Percentiles rank a stretch among this genome's conserved stretches.
phyloP scores from a whole-genome alignment of 345 rosid species.

The Aurinia saxatilis region DNA sequence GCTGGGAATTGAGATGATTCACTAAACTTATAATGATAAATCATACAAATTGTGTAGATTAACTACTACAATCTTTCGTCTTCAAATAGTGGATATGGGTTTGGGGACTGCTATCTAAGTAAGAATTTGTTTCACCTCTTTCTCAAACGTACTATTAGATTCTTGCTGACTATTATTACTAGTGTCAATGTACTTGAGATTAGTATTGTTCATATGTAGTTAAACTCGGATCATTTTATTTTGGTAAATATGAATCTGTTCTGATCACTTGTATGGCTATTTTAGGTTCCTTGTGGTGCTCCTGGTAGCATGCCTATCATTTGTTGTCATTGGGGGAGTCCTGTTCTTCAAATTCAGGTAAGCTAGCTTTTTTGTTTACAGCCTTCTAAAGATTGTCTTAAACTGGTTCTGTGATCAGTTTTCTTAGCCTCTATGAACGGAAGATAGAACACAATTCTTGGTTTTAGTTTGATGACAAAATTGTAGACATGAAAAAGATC shows the following conservation, averaged over 20 bases:
- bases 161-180: background rate
- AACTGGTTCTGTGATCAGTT: background rate
- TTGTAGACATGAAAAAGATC: background rate
- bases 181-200: constrained; percentile 6
- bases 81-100: background rate
- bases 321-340: constrained; percentile 78
- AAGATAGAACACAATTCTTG: background rate
- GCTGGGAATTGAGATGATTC: background rate
- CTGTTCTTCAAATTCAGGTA: constrained; percentile 79
- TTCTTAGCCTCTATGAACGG: background rate
- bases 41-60: background rate
- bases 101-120: background rate
- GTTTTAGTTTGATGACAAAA: background rate
- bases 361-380: background rate
- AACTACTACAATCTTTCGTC: background rate
- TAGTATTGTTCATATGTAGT: background rate
- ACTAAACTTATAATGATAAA: background rate
- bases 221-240: background rate
- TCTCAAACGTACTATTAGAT: background rate
- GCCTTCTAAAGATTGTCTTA: background rate
- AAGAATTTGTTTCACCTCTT: background rate
- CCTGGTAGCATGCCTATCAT: constrained; percentile 70
- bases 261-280: constrained; percentile 12
- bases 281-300: constrained; percentile 82
- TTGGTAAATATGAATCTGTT: background rate